Evolutionary conservation across 2,329 filamentous ascomycete genomes (phyloP), one percentile per base, ranked within the genome.

Genomic region (Hypocreales sp.): DNA sequence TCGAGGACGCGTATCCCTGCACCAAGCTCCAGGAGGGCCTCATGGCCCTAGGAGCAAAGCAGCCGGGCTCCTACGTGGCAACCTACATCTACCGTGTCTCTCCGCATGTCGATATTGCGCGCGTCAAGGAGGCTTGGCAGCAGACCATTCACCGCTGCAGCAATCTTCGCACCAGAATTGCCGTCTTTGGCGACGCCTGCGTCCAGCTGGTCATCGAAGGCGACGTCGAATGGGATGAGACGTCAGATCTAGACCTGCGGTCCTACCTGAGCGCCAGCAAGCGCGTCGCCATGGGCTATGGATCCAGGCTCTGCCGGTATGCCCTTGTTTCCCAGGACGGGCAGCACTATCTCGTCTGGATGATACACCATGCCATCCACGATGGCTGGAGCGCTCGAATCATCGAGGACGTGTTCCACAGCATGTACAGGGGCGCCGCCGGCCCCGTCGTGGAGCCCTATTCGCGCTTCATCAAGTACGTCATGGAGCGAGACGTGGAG

Each of bases 11-110:
- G 3, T 57, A 51, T 24, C 54, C 53, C 3, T 53, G 48, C 36
- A 49, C 51, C 6, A 38, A 45, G 5, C 38, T 57, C 3, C 55
- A 58, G 28, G 49, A 53, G 31, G 51, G 48, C 3, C 42, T 58
- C 2, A 41, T 58, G 23, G 46, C 50, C 0, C 35, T 55, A 2
- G 42, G 51, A 3, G 39, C 36, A 18, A 40, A 47, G 11, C 26
- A 36, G 2, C 31, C 29, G 1, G 52, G 48, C 3, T 47, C 46
- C 1, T 59, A 59, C 22, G 41, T 55, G 7, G 44, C 47, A 1
- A 40, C 44, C 20, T 37, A 42, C 26, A 37, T 39, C 12, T 34
- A 42, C 19, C 27, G 30, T 11, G 32, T 47, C 2, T 21, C 34
- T 0, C 14, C n/a, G 1, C 15, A 40, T 11, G 17, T 44, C 5